Base-by-base conservation (phyloP, 495 filamentous ascomycete species). In the Podospora pseudocomata region DNA sequence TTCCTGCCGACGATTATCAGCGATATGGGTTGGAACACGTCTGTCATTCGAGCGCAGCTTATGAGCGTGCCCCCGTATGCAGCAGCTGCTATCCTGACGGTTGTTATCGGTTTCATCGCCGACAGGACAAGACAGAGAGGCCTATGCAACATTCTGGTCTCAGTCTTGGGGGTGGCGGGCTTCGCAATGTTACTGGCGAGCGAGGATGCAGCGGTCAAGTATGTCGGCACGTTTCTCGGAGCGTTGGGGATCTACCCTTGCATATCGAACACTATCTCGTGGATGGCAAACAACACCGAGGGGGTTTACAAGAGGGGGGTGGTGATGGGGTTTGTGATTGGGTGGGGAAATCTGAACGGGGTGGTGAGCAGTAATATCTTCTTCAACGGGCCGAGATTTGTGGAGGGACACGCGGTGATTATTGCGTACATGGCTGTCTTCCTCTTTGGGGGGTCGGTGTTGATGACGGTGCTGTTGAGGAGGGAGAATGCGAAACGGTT, bases 251-350 rank as follows among this genome's bases (percentile, higher is more conserved):
- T 97, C 71, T 98, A 97, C 73, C 94, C 94, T 0, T 90, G 87
- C 76, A 92, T 97, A 70, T 78, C 94, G n/a, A 96, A 97, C 74
- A 96, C 93, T 0, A 92, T 98, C 68, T 87, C 88, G 27, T 98
- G 94, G 94, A 79, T 89, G 19, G 87, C 87, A 60, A 98, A 98
- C 79, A 98, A 98, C 70, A 87, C 87, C 27, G 94, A 97, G 79
- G 94, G 94, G 20, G 90, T 93, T 4, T 96, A 96, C 79, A 97
- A 97, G 82, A 86, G 94, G 26, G 94, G 94, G 23, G 88, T 97
- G 2, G 90, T 91, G 0, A 78, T 96, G 3, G 94, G 94, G 0
- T 87, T 97, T 53, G 91, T 96, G 27, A 93, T 96, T 68, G 92
- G 92, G 18, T 97, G 93, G 92, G 94, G 94, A 7, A 97, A 97